Evolutionary conservation across 495 filamentous ascomycete genomes (phyloP), one percentile per base, ranked within the genome.

Genomic region (Parathielavia appendiculata): DNA sequence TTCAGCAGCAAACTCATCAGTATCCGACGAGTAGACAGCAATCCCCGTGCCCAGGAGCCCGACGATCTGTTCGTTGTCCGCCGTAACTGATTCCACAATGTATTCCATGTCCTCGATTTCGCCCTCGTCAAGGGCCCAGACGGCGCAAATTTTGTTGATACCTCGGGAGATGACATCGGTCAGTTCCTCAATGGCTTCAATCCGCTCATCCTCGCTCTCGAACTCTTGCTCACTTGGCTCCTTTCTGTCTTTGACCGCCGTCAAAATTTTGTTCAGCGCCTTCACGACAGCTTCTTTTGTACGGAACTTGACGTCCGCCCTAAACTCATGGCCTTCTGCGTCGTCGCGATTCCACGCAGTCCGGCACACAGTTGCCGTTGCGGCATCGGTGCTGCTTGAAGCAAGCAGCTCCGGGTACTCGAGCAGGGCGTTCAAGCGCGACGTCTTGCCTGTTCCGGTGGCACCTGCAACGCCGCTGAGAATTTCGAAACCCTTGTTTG

Each of bases 381-480:
- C 47, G 0, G 67, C 65, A 13, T 66, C 58, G 1, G 58, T 49
- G 54, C 53, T 63, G 54, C 57, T 65, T 1, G 64, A 62, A 1
- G 68, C 64, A 1, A 70, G 52, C 5, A 71, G 50, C 13, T 65
- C 62, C 16, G 54, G 62, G 1, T 26, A 30, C 3, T 53, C 64
- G 2, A 69, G 26, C 0, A 71, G 48, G 5, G 57, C 58, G 23
- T 71, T 71, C 1, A 69, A n/a, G 0, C 61, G 17, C 0, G 68
- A 63, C 1, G 55, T 71, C 22, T 71, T 70, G 5, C 68, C 66
- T 5, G 63, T 63, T 16, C 68, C 66, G 3, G 66, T 70, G 6
- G 48, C 35, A 0, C 68, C 68, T 2, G 62, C 56, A 7, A 69
- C 62, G n/a, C 66, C 68, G 8, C 66, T 48, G 4, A 62, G 45